Percentiles rank a stretch among this genome's conserved stretches.
phyloP scores from a whole-genome alignment of 495 filamentous ascomycete genomes.

The Xylaria longipes region DNA sequence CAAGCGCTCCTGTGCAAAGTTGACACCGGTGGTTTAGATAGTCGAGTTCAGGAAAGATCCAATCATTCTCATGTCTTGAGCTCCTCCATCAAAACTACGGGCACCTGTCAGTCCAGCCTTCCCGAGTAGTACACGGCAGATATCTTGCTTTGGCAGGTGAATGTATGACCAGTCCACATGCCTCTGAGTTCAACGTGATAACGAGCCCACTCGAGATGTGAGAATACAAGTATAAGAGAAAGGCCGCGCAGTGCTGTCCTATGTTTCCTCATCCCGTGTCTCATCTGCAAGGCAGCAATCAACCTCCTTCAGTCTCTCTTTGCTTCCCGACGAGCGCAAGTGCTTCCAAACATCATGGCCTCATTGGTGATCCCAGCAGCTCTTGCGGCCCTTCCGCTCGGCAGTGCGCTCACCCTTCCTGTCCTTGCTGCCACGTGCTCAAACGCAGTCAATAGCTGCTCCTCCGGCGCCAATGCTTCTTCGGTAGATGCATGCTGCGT shows the following conservation, averaged over 20 bases:
- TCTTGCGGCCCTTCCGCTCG: slow-evolving; percentile 17
- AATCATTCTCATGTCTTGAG: background rate
- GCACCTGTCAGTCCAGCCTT: background rate
- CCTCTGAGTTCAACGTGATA: background rate
- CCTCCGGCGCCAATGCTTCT: slow-evolving; percentile 14
- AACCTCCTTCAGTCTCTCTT: slow-evolving; percentile 1
- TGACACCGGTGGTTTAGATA: slow-evolving; percentile 1
- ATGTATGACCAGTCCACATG: background rate
- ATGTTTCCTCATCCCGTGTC: background rate
- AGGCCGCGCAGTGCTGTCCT: background rate
- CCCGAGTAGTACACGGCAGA: background rate
- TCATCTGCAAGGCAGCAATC: background rate
- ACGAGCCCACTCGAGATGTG: background rate
- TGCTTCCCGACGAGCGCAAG: background rate
- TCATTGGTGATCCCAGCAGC: slow-evolving; percentile 17
- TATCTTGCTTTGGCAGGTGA: slow-evolving; percentile 23
- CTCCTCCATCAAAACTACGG: background rate
- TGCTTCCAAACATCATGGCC: background rate
- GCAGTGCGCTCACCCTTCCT: background rate
- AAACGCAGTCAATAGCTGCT: slow-evolving; percentile 23
- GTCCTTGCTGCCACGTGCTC: slow-evolving; percentile 8
- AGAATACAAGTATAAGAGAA: slow-evolving; percentile 14
- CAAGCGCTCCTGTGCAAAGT: background rate
- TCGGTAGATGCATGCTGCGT: slow-evolving; percentile 71
- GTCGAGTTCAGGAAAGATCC: slow-evolving; percentile 1